These are phyloP conservation scores for Termitomyces sp. DNA, from an alignment of 768 basidiomycete genomes.

Conservation along the genomic window DNA sequence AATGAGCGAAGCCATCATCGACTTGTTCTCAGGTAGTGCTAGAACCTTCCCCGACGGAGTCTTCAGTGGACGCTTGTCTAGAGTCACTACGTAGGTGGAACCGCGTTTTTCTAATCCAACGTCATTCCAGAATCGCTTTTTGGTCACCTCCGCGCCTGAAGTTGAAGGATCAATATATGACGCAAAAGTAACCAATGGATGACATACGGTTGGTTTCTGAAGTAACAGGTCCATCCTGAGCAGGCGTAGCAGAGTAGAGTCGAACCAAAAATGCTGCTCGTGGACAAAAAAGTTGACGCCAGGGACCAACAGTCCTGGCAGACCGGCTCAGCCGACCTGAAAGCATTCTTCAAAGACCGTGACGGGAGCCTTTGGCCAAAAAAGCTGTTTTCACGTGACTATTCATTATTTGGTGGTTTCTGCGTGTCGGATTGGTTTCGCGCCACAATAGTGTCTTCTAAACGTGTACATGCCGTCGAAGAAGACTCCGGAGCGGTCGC, in stretches of 20 bases:
- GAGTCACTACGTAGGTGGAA: constrained; percentile 52
- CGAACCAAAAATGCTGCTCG: constrained; percentile 5
- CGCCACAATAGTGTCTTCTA: not conserved
- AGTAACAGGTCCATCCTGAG: constrained; percentile 36
- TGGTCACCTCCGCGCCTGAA: constrained; percentile 78
- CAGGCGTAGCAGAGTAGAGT: constrained; percentile 20
- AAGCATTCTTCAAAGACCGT: constrained; percentile 11
- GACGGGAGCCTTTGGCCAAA: not conserved
- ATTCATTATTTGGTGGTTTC: not conserved
- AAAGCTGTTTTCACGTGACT: constrained; percentile 19
- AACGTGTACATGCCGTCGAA: constrained; percentile 8
- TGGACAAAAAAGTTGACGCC: constrained; percentile 2
- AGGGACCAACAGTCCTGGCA: constrained; percentile 5
- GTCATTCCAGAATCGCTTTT: constrained; percentile 91
- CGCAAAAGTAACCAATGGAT: not conserved
- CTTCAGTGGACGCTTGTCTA: constrained; percentile 82
- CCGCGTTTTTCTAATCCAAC: constrained; percentile 68
- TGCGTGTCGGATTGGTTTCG: not conserved
- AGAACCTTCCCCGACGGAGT: constrained; percentile 82
- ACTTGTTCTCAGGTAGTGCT: constrained; percentile 62
- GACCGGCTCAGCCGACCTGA: constrained; percentile 15
- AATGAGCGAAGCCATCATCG: constrained; percentile 75
- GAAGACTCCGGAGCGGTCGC: constrained; percentile 15
- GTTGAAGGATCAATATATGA: not conserved
- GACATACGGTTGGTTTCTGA: constrained; percentile 64